Evolutionary conservation across 305 asterid genomes (phyloP).

Genomic region (Solanum hybrid): DNA sequence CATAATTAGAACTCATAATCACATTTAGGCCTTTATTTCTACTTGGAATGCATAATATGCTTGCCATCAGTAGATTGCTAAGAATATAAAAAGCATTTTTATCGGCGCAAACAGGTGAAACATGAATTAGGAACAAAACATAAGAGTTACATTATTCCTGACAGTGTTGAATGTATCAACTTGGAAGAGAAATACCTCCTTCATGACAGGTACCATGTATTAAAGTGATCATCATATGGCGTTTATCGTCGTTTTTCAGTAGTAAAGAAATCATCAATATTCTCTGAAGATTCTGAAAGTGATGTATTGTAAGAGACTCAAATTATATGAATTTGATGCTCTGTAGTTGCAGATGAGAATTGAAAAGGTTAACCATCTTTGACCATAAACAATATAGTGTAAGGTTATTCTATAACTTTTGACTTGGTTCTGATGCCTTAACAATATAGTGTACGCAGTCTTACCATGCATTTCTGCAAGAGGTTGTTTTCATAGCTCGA

Average conservation of each 20-base stretch:
- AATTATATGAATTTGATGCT: neutral
- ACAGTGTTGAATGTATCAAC: neutral
- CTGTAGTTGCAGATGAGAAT: neutral
- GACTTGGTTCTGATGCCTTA: neutral
- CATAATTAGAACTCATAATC: neutral
- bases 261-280: neutral
- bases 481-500: neutral
- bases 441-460: neutral
- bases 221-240: neutral
- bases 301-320: neutral
- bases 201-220: neutral
- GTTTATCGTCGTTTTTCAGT: neutral
- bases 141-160: neutral
- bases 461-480: neutral
- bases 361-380: neutral
- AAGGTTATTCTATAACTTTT: neutral
- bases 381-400: neutral
- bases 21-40: neutral
- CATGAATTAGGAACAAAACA: neutral
- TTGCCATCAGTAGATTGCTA: neutral
- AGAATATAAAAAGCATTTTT: neutral
- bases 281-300: slow-evolving; percentile 1
- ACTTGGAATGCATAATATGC: neutral
- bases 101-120: neutral
- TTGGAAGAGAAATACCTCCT: neutral